Conservation (phyloP, 108 stramenopile genomes). For the Skeletonema costatum region DNA sequence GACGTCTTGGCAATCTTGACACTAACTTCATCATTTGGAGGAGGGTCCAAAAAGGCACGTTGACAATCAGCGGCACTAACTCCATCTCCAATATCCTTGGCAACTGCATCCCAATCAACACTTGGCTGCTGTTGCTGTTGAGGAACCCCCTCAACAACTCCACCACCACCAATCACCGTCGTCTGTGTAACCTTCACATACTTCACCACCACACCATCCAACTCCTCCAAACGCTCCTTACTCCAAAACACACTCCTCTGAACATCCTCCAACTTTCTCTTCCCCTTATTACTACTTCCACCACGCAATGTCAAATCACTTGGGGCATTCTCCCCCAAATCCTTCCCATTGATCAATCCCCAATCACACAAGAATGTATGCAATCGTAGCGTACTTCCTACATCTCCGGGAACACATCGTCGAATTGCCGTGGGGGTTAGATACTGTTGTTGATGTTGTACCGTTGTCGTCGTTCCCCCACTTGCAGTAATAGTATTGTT, state of each 20-base stretch:
- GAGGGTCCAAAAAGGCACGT: conserved; percentile 57
- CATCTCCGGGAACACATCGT: conserved; percentile 73
- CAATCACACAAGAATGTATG: conserved; percentile 66
- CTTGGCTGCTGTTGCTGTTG: conserved; percentile 1
- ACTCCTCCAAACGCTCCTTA: conserved; percentile 15
- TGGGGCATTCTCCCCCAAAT: conserved; percentile 79
- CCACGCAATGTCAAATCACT: conserved; percentile 61
- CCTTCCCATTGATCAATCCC: conserved; percentile 73
- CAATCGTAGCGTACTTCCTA: conserved; percentile 76
- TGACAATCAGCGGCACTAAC: conserved; percentile 69
- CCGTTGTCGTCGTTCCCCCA: not conserved
- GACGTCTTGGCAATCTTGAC: conserved; percentile 5
- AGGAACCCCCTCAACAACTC: not conserved
- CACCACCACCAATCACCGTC: not conserved
- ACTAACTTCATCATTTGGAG: conserved; percentile 15
- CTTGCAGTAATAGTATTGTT: no score
- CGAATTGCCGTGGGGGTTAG: conserved; percentile 73
- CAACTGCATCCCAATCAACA: conserved; percentile 77
- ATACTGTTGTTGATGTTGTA: conserved; percentile 46
- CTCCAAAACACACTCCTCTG: conserved; percentile 30
- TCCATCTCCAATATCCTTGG: conserved; percentile 56
- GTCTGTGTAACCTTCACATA: conserved; percentile 5
- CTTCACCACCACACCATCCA: conserved; percentile 28
- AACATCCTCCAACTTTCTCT: conserved; percentile 31
- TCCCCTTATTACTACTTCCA: conserved; percentile 2